A percentile compares a stretch with the other conserved stretches of the same genome.
Evolutionary conservation across 2,329 filamentous ascomycete genomes (phyloP).

Genomic region (Graphiopsis chlorocephala): DNA sequence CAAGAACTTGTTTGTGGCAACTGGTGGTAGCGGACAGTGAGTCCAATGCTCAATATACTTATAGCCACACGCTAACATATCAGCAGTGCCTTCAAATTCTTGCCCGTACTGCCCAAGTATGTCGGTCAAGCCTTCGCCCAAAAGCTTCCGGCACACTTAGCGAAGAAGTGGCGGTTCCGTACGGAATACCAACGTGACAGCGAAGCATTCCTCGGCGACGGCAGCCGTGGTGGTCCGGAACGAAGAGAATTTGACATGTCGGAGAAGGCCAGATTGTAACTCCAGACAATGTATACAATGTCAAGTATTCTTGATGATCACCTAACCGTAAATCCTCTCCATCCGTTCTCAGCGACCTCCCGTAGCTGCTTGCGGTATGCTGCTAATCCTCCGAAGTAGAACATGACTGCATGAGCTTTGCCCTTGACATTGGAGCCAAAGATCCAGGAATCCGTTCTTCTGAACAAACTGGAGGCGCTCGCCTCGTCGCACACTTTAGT

Average conservation of each 20-base stretch:
- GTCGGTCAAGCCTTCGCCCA: conserved; percentile 2
- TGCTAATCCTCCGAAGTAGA: conserved; percentile 22
- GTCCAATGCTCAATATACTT: background rate
- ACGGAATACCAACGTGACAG: conserved; percentile 6
- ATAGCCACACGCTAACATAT: background rate
- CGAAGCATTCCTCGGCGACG: conserved; percentile 5
- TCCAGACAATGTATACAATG: background rate
- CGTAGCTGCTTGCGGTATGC: conserved; percentile 17
- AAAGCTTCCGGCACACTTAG: background rate
- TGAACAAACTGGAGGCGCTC: conserved; percentile 24
- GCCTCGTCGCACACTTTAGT: conserved; percentile 24
- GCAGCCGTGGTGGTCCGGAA: conserved; percentile 7
- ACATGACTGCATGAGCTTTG: conserved; percentile 22
- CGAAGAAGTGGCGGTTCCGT: conserved; percentile 5
- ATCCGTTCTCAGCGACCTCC: conserved; percentile 15
- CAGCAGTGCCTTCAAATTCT: conserved; percentile 27
- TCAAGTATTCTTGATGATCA: background rate
- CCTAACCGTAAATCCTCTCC: conserved; percentile 17
- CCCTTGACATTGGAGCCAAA: conserved; percentile 29
- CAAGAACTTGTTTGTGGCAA: conserved; percentile 52
- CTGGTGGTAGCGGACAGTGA: conserved; percentile 55
- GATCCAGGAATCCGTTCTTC: conserved; percentile 27
- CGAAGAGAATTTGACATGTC: conserved; percentile 1
- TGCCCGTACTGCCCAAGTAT: conserved; percentile 29
- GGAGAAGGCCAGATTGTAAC: conserved; percentile 4